Base-by-base conservation (phyloP, 2,329 filamentous ascomycete genomes). In the Aspergillus intermedius region DNA sequence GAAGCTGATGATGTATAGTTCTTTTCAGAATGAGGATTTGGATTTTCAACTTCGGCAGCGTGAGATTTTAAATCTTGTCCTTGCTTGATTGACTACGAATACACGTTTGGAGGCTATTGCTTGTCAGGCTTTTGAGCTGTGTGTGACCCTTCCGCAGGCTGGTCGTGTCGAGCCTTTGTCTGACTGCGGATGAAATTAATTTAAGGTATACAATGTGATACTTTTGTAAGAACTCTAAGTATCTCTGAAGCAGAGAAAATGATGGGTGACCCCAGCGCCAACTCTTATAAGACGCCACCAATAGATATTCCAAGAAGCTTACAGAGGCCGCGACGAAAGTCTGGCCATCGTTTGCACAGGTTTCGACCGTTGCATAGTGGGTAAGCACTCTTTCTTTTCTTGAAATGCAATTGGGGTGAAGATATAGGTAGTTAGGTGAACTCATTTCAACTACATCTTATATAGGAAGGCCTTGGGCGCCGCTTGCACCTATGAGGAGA, bases 51-150 rank as follows among this genome's bases (percentile, higher is more conserved):
- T 69, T 17, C 55, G 54, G 2, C 65, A 68, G 49, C 51, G 61
- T 17, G 63, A 64, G 17, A 61, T 69, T 10, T 62, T 56, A 2
- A 52, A 67, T 32, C 17, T 69, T 6, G 52, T 68, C 8, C 50
- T 67, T 30, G 64, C 55, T 2, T 65, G 66, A 0, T 52, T 68
- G 48, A 60, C 56, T 1, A 53, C 63, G 6, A 69, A 68, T 46
- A 61, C 61, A 4, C 68, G 66, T 44, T 32, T 69, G 39, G 66
- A 69, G 47, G 54, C 60, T n/a, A 67, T 64, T n/a, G 63, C 64
- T 10, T 52, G 66, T 48, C 61, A 63, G 56, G 66, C 64, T 15
- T 58, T 57, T 54, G 64, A 68, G 44, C 37, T 66, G 63, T 49
- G 7, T 39, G 48, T 49, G 17, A 15, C 13, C 9, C 13, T 37